Evolutionary conservation across 257 asterid genomes (phyloP), one percentile per base, ranked within the genome.

Genomic region (Gentiana dahurica): DNA sequence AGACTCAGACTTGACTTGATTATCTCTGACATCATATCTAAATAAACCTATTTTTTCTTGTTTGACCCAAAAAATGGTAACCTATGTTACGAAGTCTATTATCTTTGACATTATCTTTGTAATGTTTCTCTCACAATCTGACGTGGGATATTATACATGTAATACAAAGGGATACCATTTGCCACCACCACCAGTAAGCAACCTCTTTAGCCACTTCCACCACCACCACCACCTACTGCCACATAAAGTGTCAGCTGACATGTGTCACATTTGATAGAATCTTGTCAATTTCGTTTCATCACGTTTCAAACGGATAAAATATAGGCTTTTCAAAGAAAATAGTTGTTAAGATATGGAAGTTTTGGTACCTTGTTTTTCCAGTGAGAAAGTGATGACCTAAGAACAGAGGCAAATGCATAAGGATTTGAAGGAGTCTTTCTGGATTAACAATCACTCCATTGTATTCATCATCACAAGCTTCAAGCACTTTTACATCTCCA

Each of bases 391-490:
- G 97, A 88, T 8, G 83, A 80, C 13, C 82, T 83, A 58, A 85
- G 86, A 3, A 71, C 43, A 11, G 71, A 76, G 58, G 73, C 66
- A 49, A 88, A 88, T 35, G 59, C 75, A 41, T 55, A 69, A 13
- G 83, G 82, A 55, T 81, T 73, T 61, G 83, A 59, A 12, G 95
- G 49, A 88, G 73, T 39, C 70, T 61, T 55, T 67, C 82, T 2
- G 91, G 69, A 36, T 75, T 71, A 32, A 85, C 71, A 41, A 79
- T 63, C 53, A 88, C 89, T 11, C 97, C 97, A 38, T 72, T 83
- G 57, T 88, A 88, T 63, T 72, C 88, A 60, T 88, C 95, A 48
- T 88, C 89, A 67, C 49, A 58, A 56, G 97, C 91, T 63, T 88
- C 94, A 48, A 85, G 89, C 2, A 88, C 53, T 62, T 60, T 64